These are phyloP conservation scores for Mucor racemosus DNA, from an alignment of 371 early-diverging fungal genomes.

Conservation along the genomic window DNA sequence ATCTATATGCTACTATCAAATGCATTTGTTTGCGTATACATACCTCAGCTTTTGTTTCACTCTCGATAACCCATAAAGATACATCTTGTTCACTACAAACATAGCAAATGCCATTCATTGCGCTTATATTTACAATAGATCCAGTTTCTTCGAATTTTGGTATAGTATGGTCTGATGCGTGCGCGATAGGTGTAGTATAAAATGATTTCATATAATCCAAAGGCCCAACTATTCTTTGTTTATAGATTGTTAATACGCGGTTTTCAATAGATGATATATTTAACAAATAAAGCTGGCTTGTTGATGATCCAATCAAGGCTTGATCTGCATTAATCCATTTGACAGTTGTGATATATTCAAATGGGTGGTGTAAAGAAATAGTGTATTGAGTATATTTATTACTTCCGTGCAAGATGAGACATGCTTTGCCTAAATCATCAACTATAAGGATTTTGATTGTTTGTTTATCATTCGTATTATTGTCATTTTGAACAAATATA, in stretches of 20 bases:
- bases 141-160: not conserved
- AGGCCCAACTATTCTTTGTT: not conserved
- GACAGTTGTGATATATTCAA: conserved; percentile 12
- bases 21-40: not conserved
- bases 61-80: not conserved
- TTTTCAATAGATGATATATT: not conserved
- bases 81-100: not conserved
- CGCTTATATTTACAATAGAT: not conserved
- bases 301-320: conserved; percentile 7
- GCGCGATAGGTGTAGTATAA: not conserved
- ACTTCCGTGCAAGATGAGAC: not conserved
- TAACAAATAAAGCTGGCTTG: conserved; percentile 3
- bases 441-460: not conserved
- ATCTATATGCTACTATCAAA: no score
- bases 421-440: not conserved
- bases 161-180: not conserved
- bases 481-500: not conserved
- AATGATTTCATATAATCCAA: not conserved
- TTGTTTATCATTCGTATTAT: not conserved
- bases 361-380: not conserved
- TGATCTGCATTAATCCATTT: not conserved
- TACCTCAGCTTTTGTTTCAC: not conserved
- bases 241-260: not conserved
- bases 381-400: not conserved
- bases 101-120: not conserved